Evolutionary conservation across 148 eudicot genomes (phyloP).

Genomic region (Euryodendron excelsum): DNA sequence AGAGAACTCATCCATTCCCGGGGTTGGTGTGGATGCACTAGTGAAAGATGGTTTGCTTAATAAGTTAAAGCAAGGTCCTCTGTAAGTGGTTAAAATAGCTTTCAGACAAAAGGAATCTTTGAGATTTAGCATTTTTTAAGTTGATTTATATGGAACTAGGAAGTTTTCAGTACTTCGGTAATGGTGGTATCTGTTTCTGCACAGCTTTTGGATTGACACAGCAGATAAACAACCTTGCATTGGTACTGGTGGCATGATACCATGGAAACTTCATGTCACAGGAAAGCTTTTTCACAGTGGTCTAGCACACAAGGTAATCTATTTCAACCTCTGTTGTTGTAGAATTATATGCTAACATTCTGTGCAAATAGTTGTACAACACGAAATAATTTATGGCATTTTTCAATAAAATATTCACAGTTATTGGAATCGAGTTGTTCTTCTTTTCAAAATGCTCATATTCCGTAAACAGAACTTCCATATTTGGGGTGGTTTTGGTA

Average conservation of each 20-base stretch:
- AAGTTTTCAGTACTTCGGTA: background rate
- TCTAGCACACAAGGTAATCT: constrained; percentile 82
- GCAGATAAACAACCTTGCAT: constrained; percentile 99
- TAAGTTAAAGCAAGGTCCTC: constrained; percentile 82
- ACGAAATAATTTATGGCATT: background rate
- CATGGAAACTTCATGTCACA: constrained; percentile 78
- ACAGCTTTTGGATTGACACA: constrained; percentile 96
- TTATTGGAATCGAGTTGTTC: background rate
- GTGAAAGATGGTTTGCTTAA: constrained; percentile 79
- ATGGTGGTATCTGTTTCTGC: constrained; percentile 7
- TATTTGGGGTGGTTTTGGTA: no score
- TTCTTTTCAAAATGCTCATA: background rate
- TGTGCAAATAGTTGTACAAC: background rate
- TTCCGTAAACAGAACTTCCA: background rate
- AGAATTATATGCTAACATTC: background rate
- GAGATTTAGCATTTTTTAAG: background rate
- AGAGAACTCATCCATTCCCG: constrained; percentile 86
- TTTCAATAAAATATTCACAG: background rate
- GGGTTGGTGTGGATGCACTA: constrained; percentile 94
- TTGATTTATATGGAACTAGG: background rate
- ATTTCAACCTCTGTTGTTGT: background rate
- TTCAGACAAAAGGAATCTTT: background rate
- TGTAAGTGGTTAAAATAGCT: constrained; percentile 47
- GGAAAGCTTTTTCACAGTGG: constrained; percentile 99
- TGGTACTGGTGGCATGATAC: constrained; percentile 94